A percentile compares a stretch with the other conserved stretches of the same genome.
Evolutionary conservation across 768 basidiomycete species (phyloP).

Genomic region (Rhizopogon salebrosus): DNA sequence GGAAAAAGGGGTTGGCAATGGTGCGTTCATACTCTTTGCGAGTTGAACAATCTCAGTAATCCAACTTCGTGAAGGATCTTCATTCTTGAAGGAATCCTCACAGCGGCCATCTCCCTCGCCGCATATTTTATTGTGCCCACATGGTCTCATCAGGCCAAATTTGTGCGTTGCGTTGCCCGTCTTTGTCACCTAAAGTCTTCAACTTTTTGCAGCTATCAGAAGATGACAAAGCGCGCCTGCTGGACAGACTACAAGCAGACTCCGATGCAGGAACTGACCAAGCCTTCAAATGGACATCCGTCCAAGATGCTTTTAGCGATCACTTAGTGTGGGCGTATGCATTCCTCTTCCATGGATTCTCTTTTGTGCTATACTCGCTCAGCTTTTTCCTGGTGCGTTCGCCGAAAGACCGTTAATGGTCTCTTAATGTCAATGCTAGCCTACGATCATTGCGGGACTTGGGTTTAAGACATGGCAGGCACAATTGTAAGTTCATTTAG

Average conservation of each 20-base stretch:
- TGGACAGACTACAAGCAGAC: constrained; percentile 45
- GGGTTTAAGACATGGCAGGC: constrained; percentile 59
- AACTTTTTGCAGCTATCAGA: constrained; percentile 41
- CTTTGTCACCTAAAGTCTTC: neutral
- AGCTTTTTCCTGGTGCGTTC: constrained; percentile 49
- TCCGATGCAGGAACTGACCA: constrained; percentile 51
- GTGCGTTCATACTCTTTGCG: constrained; percentile 18
- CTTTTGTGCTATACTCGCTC: constrained; percentile 53
- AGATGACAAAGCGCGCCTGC: constrained; percentile 43
- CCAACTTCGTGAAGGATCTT: constrained; percentile 41
- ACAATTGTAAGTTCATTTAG: constrained; percentile 38
- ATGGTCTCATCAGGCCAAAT: constrained; percentile 54
- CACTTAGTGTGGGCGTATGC: constrained; percentile 59
- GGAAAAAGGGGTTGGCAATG: constrained; percentile 59
- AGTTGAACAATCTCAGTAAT: neutral
- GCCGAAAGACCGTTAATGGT: neutral
- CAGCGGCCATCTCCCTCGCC: constrained; percentile 38
- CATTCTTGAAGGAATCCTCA: constrained; percentile 52
- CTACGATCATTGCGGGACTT: constrained; percentile 53
- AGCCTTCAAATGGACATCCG: constrained; percentile 52
- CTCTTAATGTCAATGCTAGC: constrained; percentile 26
- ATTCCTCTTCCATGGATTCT: constrained; percentile 55
- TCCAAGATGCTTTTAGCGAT: constrained; percentile 51
- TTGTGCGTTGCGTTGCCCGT: constrained; percentile 31
- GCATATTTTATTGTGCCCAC: constrained; percentile 55